Evolutionary conservation across 257 asterid genomes (phyloP).

Genomic region (Solanum dulcamara): DNA sequence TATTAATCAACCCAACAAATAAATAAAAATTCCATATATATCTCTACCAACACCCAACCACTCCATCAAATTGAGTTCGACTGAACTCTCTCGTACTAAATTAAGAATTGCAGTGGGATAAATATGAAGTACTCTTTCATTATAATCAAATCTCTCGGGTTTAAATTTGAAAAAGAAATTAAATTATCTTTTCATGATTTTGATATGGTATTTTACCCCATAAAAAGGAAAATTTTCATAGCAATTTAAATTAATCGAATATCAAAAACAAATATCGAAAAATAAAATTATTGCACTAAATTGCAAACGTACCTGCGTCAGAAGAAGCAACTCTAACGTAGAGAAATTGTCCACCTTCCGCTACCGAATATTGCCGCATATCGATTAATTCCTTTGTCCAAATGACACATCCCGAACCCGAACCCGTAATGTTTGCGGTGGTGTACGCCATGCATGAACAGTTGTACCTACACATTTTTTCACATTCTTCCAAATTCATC

Average conservation of each 20-base stretch:
- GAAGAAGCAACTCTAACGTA: constrained; percentile 39
- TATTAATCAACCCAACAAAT: background rate
- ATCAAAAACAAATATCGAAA: background rate
- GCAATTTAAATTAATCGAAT: background rate
- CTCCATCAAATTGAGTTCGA: background rate
- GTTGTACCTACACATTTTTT: constrained; percentile 13
- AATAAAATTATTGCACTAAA: background rate
- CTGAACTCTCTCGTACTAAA: background rate
- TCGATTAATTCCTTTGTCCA: constrained; percentile 52
- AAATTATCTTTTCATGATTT: background rate
- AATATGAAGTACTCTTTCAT: background rate
- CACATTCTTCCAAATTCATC: constrained; percentile 22
- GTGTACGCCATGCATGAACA: constrained; percentile 24
- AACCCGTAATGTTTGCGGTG: constrained; percentile 13
- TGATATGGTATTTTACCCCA: background rate
- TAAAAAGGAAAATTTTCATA: too few species aligned
- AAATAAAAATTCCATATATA: background rate
- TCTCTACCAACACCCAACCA: background rate
- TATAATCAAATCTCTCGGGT: background rate
- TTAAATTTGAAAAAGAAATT: background rate
- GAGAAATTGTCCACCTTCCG: constrained; percentile 59
- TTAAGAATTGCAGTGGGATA: background rate
- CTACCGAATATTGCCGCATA: constrained; percentile 54
- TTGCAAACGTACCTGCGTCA: constrained; percentile 31
- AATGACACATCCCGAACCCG: constrained; percentile 48